Percentiles rank a stretch among this genome's conserved stretches.
These are phyloP conservation scores for Rutstroemia sp. DNA, from an alignment of 2,329 filamentous ascomycete genomes.

Conservation along the genomic window DNA sequence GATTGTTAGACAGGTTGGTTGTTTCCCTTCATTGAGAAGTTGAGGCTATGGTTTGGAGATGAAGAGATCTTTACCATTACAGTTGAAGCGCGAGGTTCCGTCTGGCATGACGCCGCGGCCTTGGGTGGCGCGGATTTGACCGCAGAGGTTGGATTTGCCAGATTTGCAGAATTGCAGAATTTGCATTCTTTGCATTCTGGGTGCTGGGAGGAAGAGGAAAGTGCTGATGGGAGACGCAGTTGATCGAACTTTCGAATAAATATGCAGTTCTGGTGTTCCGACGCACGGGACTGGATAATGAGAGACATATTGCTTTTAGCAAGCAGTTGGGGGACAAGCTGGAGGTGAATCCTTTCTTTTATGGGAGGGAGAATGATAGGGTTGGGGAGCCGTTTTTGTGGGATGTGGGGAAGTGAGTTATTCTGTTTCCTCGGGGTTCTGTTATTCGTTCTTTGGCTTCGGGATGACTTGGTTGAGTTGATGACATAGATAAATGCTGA, in stretches of 20 bases:
- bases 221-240: background rate
- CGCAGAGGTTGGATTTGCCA: slow-evolving; percentile 98
- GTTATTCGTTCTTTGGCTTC: background rate
- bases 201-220: no score
- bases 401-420: background rate
- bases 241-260: background rate
- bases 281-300: background rate
- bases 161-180: slow-evolving; percentile 99
- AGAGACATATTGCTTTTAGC: background rate
- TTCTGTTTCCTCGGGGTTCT: background rate
- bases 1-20: background rate
- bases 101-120: slow-evolving; percentile 96
- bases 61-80: slow-evolving; percentile 73
- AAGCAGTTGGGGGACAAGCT: background rate
- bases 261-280: background rate
- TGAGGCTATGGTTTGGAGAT: no score
- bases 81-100: slow-evolving; percentile 88
- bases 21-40: background rate
- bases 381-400: background rate
- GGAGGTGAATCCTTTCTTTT: background rate
- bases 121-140: slow-evolving; percentile 96
- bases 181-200: slow-evolving; percentile 97
- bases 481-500: background rate
- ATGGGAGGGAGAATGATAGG: background rate
- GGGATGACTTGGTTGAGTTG: background rate